These are phyloP conservation scores for Prunus campanulata DNA, from an alignment of 306 rosid species.

Conservation along the genomic window DNA sequence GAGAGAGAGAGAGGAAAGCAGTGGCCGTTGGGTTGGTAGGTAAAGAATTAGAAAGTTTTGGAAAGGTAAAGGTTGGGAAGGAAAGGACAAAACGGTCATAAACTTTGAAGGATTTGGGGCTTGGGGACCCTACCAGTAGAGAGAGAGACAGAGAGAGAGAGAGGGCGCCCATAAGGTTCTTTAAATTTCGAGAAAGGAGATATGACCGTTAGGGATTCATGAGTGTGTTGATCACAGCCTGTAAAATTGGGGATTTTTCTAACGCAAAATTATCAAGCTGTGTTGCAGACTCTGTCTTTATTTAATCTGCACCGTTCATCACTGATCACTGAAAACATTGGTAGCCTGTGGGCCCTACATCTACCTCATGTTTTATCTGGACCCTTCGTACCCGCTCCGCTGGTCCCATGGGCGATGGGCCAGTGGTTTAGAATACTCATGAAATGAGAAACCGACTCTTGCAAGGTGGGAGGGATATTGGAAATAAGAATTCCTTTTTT, in stretches of 20 bases:
- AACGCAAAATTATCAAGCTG: neutral
- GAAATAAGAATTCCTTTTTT: too few relatives aligned
- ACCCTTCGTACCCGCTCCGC: neutral
- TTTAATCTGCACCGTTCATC: slow-evolving; percentile 13
- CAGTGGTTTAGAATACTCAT: neutral
- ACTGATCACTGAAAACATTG: too few relatives aligned
- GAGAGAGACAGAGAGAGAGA: neutral
- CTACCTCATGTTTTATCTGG: neutral
- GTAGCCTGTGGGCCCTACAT: neutral
- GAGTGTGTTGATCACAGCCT: slow-evolving; percentile 40
- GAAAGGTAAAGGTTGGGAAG: neutral
- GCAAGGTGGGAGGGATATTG: neutral
- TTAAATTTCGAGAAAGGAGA: neutral
- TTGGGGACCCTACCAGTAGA: slow-evolving; percentile 2
- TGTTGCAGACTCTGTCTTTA: neutral
- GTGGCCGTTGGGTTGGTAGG: slow-evolving; percentile 19
- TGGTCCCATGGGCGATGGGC: neutral
- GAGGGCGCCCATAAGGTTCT: neutral
- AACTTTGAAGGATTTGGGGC: slow-evolving; percentile 11
- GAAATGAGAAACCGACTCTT: neutral
- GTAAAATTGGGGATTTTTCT: slow-evolving; percentile 17
- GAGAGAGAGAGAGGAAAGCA: neutral
- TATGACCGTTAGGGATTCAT: slow-evolving; percentile 58
- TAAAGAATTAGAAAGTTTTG: neutral
- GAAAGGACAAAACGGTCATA: slow-evolving; percentile 53